Evolutionary conservation across 257 asterid genomes (phyloP), one percentile per base, ranked within the genome.

Genomic region (Lycium ferocissimum): DNA sequence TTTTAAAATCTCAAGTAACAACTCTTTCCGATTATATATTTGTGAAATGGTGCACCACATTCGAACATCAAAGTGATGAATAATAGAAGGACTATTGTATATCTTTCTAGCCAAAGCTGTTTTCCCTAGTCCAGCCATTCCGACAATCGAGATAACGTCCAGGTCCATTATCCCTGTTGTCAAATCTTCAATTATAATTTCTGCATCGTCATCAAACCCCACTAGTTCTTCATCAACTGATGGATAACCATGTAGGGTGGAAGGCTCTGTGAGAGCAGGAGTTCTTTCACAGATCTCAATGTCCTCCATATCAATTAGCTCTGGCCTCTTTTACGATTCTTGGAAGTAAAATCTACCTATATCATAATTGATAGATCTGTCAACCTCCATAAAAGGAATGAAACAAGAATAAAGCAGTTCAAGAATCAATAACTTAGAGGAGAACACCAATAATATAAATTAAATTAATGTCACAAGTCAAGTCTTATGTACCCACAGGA

Each of bases 71-170:
- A 88, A 88, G 33, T 49, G 45, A 4, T 0, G 0, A 0, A 0
- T 0, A 65, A 88, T 43, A 0, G 0, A 1, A 0, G 0, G 43
- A 43, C 33, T 38, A 4, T 9, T 20, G 15, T 49, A 83, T 4
- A 85, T 14, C 85, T 79, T 83, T 51, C 47, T 58, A 43, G 83
- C 79, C 43, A 86, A 12, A 18, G 85, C 85, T 17, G 87, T 80
- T 79, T 86, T 86, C 0, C 89, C 89, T 12, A 35, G 3, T 0
- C 86, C 89, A 0, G 84, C 63, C 85, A 83, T 79, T 59, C 90
- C 90, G 57, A 85, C 61, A 9, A 87, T 72, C 3, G 89, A 71
- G 2, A 87, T 38, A 26, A 84, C 11, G 1, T 17, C 65, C 6
- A 38, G 57, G 2, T 9, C 7, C 1, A 0, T 0, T 2, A 10